Base-by-base conservation (phyloP, 257 asterid species). In the Scutellaria minor region DNA sequence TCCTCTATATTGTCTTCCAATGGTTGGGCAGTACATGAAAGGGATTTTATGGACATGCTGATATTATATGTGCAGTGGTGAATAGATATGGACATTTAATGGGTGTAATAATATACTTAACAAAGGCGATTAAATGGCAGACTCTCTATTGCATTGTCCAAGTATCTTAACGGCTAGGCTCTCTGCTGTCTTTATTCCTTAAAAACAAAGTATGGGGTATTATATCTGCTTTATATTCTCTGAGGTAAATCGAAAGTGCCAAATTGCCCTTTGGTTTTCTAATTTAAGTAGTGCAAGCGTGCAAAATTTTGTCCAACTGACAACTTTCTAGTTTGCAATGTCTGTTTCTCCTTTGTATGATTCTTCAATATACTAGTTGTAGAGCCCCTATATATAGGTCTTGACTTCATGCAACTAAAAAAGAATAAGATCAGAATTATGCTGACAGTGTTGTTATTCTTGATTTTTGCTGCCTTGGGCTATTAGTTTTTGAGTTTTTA, bases 51-150 rank as follows among this genome's bases (percentile, higher is more conserved):
- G 53, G 62, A 71, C n/a, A 5, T 35, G 15, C 72, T 67, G 48
- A 72, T 61, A 58, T 58, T 59, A 46, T 71, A 62, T 57, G 58
- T 31, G 35, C 45, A 45, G 20, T 72, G 63, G 12, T 46, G 44
- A 40, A 57, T 35, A 58, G 22, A 59, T 15, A 39, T 72, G 59
- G 15, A 27, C 40, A 65, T 5, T 9, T 18, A 20, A 42, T 72
- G 54, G 62, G 62, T 51, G 59, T 27, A 56, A 66, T 64, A 50
- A 50, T 52, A 22, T 66, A 42, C 55, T 41, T 54, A 24, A 62
- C 0, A 45, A 11, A 62, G 68, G 75, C 44, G 54, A 64, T 45
- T 22, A 44, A 52, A 56, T 47, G 14, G 11, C 9, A 45, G 53
- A 12, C 44, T 46, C 57, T 24, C 55, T 46, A 56, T 51, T 31